Evolutionary conservation across 208 protist genomes (phyloP).

Genomic region (Sergeia podlipaevii): DNA sequence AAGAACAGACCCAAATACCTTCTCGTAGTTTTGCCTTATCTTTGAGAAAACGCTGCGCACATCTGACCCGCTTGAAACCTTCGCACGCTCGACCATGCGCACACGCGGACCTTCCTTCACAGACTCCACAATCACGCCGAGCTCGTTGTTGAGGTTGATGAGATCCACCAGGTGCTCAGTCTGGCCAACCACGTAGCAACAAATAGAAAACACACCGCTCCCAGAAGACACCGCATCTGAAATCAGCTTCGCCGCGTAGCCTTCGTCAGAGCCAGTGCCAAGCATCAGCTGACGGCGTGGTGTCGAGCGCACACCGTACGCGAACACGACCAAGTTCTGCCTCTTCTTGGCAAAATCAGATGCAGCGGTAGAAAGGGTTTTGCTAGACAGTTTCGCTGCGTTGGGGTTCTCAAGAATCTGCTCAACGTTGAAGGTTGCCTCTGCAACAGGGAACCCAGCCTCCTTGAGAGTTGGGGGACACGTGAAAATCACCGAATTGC

Average conservation of each 20-base stretch:
- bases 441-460: conserved; percentile 63
- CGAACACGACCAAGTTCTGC: conserved; percentile 84
- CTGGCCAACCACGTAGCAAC: conserved; percentile 70
- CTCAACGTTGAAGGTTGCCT: conserved; percentile 65
- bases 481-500: conserved; percentile 52
- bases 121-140: conserved; percentile 80
- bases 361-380: conserved; percentile 29
- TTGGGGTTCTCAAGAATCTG: conserved; percentile 41
- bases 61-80: conserved; percentile 50
- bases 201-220: conserved; percentile 63
- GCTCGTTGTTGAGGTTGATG: conserved; percentile 72
- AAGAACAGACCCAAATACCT: conserved; percentile 72
- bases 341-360: conserved; percentile 52
- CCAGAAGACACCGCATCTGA: conserved; percentile 39
- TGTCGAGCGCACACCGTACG: conserved; percentile 78
- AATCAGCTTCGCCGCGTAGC: conserved; percentile 73
- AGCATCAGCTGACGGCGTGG: conserved; percentile 84
- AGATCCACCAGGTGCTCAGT: conserved; percentile 80
- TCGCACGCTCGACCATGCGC: conserved; percentile 67
- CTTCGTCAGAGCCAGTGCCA: conserved; percentile 44
- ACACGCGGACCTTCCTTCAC: conserved; percentile 86
- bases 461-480: conserved; percentile 50
- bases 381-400: conserved; percentile 22
- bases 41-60: conserved; percentile 50
- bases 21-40: conserved; percentile 74